These are phyloP conservation scores for Kickxella alabastrina DNA, from an alignment of 192 early-diverging fungal species.

Conservation along the genomic window DNA sequence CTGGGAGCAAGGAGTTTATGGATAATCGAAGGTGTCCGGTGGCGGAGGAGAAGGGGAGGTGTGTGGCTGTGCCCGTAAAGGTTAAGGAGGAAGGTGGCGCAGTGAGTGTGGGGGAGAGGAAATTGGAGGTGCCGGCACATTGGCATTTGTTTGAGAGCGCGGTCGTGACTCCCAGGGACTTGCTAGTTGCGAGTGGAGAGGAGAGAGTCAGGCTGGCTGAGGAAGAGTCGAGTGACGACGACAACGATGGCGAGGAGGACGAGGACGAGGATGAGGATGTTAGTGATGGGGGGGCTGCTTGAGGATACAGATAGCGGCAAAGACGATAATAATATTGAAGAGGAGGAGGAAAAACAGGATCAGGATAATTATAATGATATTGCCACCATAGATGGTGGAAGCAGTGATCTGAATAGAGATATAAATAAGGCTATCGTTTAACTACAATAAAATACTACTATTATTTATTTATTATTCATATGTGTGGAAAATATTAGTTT, in stretches of 20 bases:
- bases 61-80: conserved; percentile 6
- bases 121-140: conserved; percentile 27
- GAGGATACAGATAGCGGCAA: not conserved
- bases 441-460: not conserved
- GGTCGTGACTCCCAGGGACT: conserved; percentile 31
- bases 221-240: conserved; percentile 29
- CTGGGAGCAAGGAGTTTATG: conserved; percentile 38
- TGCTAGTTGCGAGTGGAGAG: conserved; percentile 36
- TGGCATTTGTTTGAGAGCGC: conserved; percentile 50
- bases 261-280: not conserved
- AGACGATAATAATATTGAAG: not conserved
- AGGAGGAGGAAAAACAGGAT: too few species aligned
- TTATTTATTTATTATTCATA: not conserved
- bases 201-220: conserved; percentile 25
- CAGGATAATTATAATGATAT: too few species aligned
- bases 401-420: conserved; percentile 6
- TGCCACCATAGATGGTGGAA: conserved; percentile 3
- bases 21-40: not conserved
- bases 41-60: conserved; percentile 1
- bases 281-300: too few species aligned
- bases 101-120: conserved; percentile 6
- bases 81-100: not conserved
- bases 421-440: conserved; percentile 7
- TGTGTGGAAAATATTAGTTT: not conserved
- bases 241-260: conserved; percentile 7